These are phyloP conservation scores for Talaromyces ruber DNA, from an alignment of 495 filamentous ascomycete genomes.

Conservation along the genomic window DNA sequence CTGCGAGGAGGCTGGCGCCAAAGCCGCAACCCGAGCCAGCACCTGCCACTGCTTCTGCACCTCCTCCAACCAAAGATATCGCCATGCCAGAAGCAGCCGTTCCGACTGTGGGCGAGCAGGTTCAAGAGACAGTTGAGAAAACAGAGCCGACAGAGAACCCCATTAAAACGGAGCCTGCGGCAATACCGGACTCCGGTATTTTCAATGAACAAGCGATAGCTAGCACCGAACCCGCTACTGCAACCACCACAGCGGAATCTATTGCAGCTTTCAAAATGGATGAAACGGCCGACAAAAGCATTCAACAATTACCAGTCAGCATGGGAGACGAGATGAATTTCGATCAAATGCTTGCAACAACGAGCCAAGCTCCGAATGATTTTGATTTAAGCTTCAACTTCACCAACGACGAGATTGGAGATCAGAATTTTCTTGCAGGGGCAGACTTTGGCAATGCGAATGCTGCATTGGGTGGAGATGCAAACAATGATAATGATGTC, in stretches of 20 bases:
- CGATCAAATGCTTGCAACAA: conserved; percentile 28
- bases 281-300: conserved; percentile 6
- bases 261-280: conserved; percentile 8
- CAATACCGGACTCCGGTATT: not conserved
- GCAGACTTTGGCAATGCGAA: conserved; percentile 22
- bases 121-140: conserved; percentile 8
- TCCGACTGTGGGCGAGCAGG: conserved; percentile 11
- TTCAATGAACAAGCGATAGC: not conserved
- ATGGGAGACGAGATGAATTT: conserved; percentile 28
- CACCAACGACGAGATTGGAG: conserved; percentile 33
- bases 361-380: conserved; percentile 21
- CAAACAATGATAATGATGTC: conserved; percentile 11
- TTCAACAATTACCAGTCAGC: conserved; percentile 14
- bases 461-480: conserved; percentile 12
- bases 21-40: conserved; percentile 6
- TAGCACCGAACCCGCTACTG: not conserved
- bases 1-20: conserved; percentile 24
- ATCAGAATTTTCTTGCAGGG: conserved; percentile 34
- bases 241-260: not conserved
- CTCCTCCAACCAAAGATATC: conserved; percentile 17
- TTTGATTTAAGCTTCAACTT: conserved; percentile 41
- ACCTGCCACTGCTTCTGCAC: not conserved
- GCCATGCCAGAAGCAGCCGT: conserved; percentile 20
- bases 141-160: not conserved
- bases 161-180: not conserved